These are phyloP conservation scores for Globisporangium canariense DNA, from an alignment of 352 stramenopile genomes.

Conservation along the genomic window DNA sequence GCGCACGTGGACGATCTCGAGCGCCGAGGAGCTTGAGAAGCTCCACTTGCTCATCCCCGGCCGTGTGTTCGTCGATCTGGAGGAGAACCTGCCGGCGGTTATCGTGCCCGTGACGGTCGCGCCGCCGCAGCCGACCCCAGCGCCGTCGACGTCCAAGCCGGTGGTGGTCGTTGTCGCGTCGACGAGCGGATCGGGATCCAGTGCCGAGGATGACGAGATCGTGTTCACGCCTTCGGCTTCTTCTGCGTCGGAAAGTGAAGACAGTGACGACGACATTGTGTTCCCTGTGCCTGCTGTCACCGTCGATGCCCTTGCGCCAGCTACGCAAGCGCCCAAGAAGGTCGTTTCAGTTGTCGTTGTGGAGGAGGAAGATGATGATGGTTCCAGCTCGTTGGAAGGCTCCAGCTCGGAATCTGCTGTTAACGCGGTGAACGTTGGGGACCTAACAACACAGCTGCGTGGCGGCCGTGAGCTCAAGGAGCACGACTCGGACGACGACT, in stretches of 20 bases:
- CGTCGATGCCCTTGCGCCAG: neutral
- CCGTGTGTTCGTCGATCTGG: slow-evolving; percentile 52
- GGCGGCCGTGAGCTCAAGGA: slow-evolving; percentile 2
- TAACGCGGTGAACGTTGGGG: slow-evolving; percentile 4
- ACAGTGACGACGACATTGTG: neutral
- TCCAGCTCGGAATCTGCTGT: neutral
- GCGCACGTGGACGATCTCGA: slow-evolving; percentile 41
- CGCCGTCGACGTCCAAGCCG: neutral
- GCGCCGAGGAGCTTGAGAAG: slow-evolving; percentile 35
- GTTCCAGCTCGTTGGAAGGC: slow-evolving; percentile 6
- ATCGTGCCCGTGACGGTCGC: slow-evolving; percentile 12
- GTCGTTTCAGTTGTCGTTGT: neutral
- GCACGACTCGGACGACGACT: slow-evolving; percentile 7
- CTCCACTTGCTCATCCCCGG: slow-evolving; percentile 50
- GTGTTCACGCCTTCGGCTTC: neutral
- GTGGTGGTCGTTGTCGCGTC: neutral
- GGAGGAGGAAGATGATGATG: neutral
- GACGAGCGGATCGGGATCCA: slow-evolving; percentile 1
- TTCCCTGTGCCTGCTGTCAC: slow-evolving; percentile 7
- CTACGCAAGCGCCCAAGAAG: neutral
- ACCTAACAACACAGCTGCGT: slow-evolving; percentile 16
- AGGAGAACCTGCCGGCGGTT: slow-evolving; percentile 23
- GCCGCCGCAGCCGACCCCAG: slow-evolving; percentile 6
- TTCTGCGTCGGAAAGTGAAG: neutral
- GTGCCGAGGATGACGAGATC: neutral